Evolutionary conservation across 2,329 filamentous ascomycete genomes (phyloP).

Genomic region (Bipolaris bicolor): DNA sequence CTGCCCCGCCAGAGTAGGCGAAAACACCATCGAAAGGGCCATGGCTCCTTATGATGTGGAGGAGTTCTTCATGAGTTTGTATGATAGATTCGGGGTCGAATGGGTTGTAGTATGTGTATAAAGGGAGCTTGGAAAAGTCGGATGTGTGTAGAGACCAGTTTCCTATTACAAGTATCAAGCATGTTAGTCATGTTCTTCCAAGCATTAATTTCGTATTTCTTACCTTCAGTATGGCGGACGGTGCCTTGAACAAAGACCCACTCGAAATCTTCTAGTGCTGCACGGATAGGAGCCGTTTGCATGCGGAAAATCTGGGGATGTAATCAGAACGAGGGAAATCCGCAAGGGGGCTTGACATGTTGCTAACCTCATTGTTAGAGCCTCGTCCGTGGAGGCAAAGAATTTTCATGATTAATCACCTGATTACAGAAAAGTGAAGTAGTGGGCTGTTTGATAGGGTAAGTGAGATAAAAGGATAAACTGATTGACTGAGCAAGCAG

Average conservation of each 20-base stretch:
- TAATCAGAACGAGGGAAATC: background rate
- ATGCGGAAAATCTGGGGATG: background rate
- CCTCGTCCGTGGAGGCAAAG: slow-evolving; percentile 3
- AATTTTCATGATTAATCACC: background rate
- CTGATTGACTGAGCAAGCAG: background rate
- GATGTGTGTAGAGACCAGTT: slow-evolving; percentile 4
- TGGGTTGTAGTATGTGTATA: slow-evolving; percentile 4
- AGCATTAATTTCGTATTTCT: background rate
- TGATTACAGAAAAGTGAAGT: background rate
- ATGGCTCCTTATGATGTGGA: background rate
- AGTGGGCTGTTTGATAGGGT: background rate
- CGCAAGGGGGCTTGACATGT: background rate
- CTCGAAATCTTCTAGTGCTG: slow-evolving; percentile 3
- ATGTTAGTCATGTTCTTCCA: background rate
- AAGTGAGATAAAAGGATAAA: too few species aligned
- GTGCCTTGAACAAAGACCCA: slow-evolving; percentile 2
- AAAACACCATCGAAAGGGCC: slow-evolving; percentile 3
- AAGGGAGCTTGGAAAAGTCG: slow-evolving; percentile 1
- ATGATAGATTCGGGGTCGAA: background rate
- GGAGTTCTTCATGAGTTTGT: slow-evolving; percentile 1
- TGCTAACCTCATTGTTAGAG: slow-evolving; percentile 1
- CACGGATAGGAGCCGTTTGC: slow-evolving; percentile 3
- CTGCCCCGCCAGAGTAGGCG: slow-evolving; percentile 4
- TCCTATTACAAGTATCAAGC: background rate
- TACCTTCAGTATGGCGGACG: slow-evolving; percentile 5